Percentiles rank a stretch among this genome's conserved stretches.
Conservation (phyloP, 257 asterid genomes). For the Linaria vulgaris region DNA sequence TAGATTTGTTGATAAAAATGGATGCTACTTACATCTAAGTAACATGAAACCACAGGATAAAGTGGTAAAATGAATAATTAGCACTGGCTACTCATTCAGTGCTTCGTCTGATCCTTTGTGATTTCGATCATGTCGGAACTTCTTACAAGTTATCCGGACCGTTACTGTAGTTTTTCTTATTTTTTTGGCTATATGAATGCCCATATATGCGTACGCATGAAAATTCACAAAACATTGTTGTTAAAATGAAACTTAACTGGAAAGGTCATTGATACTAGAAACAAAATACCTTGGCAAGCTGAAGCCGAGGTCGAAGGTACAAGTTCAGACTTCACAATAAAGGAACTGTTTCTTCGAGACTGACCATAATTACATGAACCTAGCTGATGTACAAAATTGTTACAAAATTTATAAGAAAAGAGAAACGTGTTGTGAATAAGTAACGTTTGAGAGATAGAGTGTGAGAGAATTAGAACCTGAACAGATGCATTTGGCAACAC, state of each 20-base stretch:
- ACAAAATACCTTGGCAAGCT: conserved; percentile 37
- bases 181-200: not conserved
- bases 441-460: not conserved
- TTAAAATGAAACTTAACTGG: not conserved
- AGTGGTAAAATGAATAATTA: too few relatives aligned
- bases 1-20: too few relatives aligned
- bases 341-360: conserved; percentile 33
- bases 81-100: too few relatives aligned
- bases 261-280: not conserved
- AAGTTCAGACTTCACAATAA: conserved; percentile 48
- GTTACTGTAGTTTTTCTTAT: too few relatives aligned
- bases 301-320: conserved; percentile 45
- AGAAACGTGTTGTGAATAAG: not conserved
- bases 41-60: too few relatives aligned
- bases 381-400: conserved; percentile 16
- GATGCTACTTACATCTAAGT: too few relatives aligned
- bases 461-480: conserved; percentile 35
- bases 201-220: not conserved
- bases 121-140: not conserved
- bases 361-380: conserved; percentile 39
- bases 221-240: not conserved
- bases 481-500: conserved; percentile 38
- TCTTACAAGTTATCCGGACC: not conserved
- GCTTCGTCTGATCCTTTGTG: too few relatives aligned
- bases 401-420: conserved; percentile 20